Evolutionary conservation across 2,329 filamentous ascomycete genomes (phyloP), one percentile per base, ranked within the genome.

Genomic region (Clarireedia monteithiana): DNA sequence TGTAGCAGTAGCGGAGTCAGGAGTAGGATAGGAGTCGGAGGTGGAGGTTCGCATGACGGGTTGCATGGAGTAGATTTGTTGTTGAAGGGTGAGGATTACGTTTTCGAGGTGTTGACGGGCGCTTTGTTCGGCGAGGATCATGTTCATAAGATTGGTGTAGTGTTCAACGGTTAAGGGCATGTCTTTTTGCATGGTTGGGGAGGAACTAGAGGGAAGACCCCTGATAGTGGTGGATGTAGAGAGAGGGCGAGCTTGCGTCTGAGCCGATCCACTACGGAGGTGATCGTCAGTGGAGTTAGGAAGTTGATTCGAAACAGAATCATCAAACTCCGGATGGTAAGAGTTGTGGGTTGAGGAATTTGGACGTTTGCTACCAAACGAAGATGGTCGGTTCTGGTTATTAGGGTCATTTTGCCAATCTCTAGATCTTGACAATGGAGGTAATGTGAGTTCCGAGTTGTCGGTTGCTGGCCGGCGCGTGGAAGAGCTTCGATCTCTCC

Each of bases 71-170:
- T 10, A 24, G 23, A 50, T 34, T 55, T 66, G 64, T 6, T 59
- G 58, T 48, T 68, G 63, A 5, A 86, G 71, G 44, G 73, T 76
- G 55, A 73, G 77, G 34, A 85, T 79, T 56, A 83, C 75, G 1
- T 72, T 70, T 65, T 85, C 83, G 4, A 86, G 74, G 4, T 75
- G 72, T 55, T 77, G 72, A 5, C 83, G 75, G 5, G 79, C 78
- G 0, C 74, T 74, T 26, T 81, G 79, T 65, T 86, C 83, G 1
- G 74, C 73, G 56, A 82, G 74, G 26, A 85, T 72, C 55, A 84
- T 72, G 15, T 75, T 72, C 27, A 77, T 66, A 15, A 85, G 71
- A 2, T 72, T 74, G 6, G 72, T 72, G 58, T 79, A 80, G 50
- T 80, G 75, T 49, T 81, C 76, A 67, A 20, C 73, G 59, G 65